These are phyloP conservation scores for Wickerhamomyces canadensis DNA, from an alignment of 805 yeast genomes.

Conservation along the genomic window DNA sequence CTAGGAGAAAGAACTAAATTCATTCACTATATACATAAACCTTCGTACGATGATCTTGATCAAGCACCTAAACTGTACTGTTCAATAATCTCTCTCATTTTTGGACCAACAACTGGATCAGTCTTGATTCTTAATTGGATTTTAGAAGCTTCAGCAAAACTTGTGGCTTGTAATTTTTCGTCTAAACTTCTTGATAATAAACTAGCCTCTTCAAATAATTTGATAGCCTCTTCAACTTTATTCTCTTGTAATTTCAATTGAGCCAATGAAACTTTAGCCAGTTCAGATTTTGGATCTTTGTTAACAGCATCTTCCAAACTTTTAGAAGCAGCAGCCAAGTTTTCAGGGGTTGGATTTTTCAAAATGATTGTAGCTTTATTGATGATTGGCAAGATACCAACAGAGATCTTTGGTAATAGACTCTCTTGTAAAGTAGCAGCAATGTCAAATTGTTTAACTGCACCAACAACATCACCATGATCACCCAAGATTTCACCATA, in stretches of 20 bases:
- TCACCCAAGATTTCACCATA: slow-evolving; percentile 92
- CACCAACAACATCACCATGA: slow-evolving; percentile 63
- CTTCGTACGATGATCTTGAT: too few species aligned
- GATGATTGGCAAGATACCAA: slow-evolving; percentile 85
- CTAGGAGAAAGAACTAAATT: too few species aligned
- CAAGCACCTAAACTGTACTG: slow-evolving; percentile 21
- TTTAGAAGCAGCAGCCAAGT: slow-evolving; percentile 52
- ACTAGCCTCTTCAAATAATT: slow-evolving; percentile 77
- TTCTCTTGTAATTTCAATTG: slow-evolving; percentile 84
- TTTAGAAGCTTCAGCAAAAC: slow-evolving; percentile 89
- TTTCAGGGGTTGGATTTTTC: slow-evolving; percentile 40
- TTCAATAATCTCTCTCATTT: slow-evolving; percentile 56
- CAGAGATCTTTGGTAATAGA: slow-evolving; percentile 52
- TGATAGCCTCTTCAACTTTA: slow-evolving; percentile 74
- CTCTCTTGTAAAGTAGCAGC: slow-evolving; percentile 79
- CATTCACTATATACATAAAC: too few species aligned
- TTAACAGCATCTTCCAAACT: slow-evolving; percentile 71
- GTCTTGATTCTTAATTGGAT: slow-evolving; percentile 74
- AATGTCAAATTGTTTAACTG: slow-evolving; percentile 77
- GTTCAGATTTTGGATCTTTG: slow-evolving; percentile 83
- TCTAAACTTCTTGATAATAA: slow-evolving; percentile 75
- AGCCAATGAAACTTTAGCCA: slow-evolving; percentile 86
- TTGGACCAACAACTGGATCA: slow-evolving; percentile 59
- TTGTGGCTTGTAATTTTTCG: slow-evolving; percentile 86
- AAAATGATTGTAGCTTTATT: slow-evolving; percentile 79